A percentile compares a stretch with the other conserved stretches of the same genome.
Evolutionary conservation across 192 early-diverging fungal species (phyloP).

Genomic region (Rhizophagus sp.): DNA sequence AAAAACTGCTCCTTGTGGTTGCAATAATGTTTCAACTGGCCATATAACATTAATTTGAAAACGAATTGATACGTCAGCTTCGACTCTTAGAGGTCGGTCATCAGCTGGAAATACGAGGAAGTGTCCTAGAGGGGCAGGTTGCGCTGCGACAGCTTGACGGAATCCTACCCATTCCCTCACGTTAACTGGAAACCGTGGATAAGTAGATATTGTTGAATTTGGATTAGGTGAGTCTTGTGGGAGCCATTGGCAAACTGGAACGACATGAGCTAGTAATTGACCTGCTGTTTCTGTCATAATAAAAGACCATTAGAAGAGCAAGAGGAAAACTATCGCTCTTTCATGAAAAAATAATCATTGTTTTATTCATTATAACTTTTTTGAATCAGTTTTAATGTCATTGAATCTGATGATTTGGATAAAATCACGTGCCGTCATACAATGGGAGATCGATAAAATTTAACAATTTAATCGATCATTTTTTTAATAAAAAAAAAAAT

Average conservation of each 20-base stretch:
- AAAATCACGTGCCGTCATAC: too few species aligned
- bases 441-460: too few species aligned
- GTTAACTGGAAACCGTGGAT: not conserved
- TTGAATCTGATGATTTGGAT: too few species aligned
- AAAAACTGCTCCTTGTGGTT: not conserved
- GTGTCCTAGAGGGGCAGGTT: not conserved
- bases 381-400: too few species aligned
- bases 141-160: not conserved
- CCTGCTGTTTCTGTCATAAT: not conserved
- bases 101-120: not conserved
- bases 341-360: not conserved
- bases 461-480: too few species aligned
- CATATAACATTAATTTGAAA: not conserved
- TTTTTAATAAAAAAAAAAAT: too few species aligned
- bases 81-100: not conserved
- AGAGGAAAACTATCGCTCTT: not conserved
- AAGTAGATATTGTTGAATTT: slow-evolving; percentile 11
- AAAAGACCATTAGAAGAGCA: not conserved
- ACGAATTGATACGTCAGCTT: not conserved
- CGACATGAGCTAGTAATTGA: slow-evolving; percentile 8
- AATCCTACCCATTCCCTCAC: not conserved
- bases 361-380: too few species aligned
- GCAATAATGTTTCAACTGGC: not conserved
- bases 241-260: not conserved
- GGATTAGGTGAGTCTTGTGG: too few species aligned